A percentile compares a stretch with the other conserved stretches of the same genome.
These are phyloP conservation scores for Talaromyces sp. DNA, from an alignment of 2,329 filamentous ascomycete species.

Conservation along the genomic window DNA sequence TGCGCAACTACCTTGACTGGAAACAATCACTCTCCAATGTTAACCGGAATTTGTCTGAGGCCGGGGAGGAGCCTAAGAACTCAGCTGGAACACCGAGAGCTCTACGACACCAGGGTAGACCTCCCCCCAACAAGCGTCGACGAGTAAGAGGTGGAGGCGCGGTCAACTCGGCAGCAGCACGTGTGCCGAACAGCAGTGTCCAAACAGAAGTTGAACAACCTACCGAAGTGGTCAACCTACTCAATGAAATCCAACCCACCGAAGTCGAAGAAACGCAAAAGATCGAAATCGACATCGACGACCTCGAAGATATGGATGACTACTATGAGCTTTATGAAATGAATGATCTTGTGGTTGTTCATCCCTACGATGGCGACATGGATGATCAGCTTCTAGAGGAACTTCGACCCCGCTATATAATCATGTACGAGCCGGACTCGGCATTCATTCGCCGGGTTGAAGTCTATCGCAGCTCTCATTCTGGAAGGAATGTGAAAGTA, in stretches of 20 bases:
- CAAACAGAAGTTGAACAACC: constrained; percentile 77
- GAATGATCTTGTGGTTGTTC: constrained; percentile 82
- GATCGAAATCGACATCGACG: constrained; percentile 68
- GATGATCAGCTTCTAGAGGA: constrained; percentile 97
- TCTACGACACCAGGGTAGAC: constrained; percentile 58
- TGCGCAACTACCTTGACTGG: constrained; percentile 87
- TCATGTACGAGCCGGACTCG: constrained; percentile 98
- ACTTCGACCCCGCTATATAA: constrained; percentile 86
- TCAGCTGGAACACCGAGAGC: constrained; percentile 22
- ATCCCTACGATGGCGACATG: constrained; percentile 92
- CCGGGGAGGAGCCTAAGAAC: constrained; percentile 25
- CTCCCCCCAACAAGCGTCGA: constrained; percentile 82
- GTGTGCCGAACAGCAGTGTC: constrained; percentile 73
- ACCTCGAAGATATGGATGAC: constrained; percentile 86
- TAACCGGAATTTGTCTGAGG: constrained; percentile 55
- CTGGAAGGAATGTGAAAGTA: constrained; percentile 82
- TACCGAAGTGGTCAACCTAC: constrained; percentile 75
- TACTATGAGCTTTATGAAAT: constrained; percentile 91
- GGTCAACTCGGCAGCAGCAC: constrained; percentile 59
- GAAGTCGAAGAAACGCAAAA: constrained; percentile 76
- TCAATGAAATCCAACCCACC: constrained; percentile 81
- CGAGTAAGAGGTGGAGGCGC: constrained; percentile 78
- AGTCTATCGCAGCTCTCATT: constrained; percentile 93
- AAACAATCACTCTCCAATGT: constrained; percentile 87
- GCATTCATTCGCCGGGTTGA: constrained; percentile 93